Evolutionary conservation across 2,329 filamentous ascomycete species (phyloP), one percentile per base, ranked within the genome.

Genomic region (Aureobasidium sp.): DNA sequence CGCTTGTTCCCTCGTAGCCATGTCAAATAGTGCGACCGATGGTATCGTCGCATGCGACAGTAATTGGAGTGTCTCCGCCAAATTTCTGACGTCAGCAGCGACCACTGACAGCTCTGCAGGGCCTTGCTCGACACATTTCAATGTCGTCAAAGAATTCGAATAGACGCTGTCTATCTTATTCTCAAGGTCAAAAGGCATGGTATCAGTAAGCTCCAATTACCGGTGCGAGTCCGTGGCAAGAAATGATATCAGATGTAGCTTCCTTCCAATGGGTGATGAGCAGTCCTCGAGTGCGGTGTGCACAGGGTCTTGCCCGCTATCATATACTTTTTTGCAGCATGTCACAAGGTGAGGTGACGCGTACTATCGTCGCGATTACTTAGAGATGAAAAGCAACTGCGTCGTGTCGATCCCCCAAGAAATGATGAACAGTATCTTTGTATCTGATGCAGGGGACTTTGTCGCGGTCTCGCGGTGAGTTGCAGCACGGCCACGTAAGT

Each of bases 371-470:
- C 11, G 21, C 16, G n/a, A 35, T 10, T 24, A 21, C 44, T 37
- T 6, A 27, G n/a, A 4, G 21, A 17, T 21, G 29, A 48, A 22
- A 48, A 48, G 44, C 30, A 48, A 48, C 22, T 17, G 24, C 10
- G 44, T 37, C 44, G 32, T 48, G 44, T 37, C 44, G 44, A 48
- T 48, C 44, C 17, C 21, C 44, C 44, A 48, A 37, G 32, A 24
- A 11, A 17, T 35, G 19, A 48, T 48, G 19, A 22, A 35, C 30
- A 7, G 44, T 48, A 48, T 14, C 19, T n/a, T 48, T 48, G 30
- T 48, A 48, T 19, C 8, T 14, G 6, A 24, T 47, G 21, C 42
- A 47, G 42, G 42, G 29, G 30, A 35, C 41, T 8, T 14, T n/a
- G 32, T 16, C n/a, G 32, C n/a, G 32, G 32, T 6, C 8, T 16